Percentiles rank a stretch among this genome's conserved stretches.
These are phyloP conservation scores for Dalechampia spathulata DNA, from an alignment of 441 rosid genomes.

Conservation along the genomic window DNA sequence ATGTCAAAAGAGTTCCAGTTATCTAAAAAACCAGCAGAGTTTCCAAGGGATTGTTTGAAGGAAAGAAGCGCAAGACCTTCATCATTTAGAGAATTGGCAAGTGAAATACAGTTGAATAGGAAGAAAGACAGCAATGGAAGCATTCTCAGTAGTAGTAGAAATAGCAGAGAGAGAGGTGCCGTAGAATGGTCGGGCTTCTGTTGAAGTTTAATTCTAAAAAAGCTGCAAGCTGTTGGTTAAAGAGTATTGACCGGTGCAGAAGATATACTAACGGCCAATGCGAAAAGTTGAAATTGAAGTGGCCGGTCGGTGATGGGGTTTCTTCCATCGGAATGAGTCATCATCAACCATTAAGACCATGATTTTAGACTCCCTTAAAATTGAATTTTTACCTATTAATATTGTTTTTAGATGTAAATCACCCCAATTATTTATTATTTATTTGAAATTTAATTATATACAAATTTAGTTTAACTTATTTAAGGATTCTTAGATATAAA, in stretches of 20 bases:
- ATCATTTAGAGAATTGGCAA: constrained; percentile 44
- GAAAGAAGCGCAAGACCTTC: constrained; percentile 60
- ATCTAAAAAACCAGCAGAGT: constrained; percentile 19
- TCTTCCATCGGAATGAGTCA: too few species aligned
- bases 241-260: not conserved
- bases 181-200: not conserved
- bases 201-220: not conserved
- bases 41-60: constrained; percentile 36
- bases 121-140: constrained; percentile 25
- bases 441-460: too few species aligned
- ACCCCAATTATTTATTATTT: too few species aligned
- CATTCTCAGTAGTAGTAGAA: constrained; percentile 23
- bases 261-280: too few species aligned
- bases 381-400: too few species aligned
- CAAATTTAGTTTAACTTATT: too few species aligned
- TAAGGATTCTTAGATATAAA: too few species aligned
- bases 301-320: too few species aligned
- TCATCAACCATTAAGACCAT: too few species aligned
- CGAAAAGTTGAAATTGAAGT: too few species aligned
- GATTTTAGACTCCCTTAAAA: too few species aligned
- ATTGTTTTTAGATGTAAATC: too few species aligned
- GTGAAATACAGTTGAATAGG: constrained; percentile 16
- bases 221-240: not conserved
- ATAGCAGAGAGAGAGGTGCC: not conserved
- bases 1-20: constrained; percentile 49